Conservation (phyloP, 2,329 filamentous ascomycete species). For the Ceratocystis eucalypticola region DNA sequence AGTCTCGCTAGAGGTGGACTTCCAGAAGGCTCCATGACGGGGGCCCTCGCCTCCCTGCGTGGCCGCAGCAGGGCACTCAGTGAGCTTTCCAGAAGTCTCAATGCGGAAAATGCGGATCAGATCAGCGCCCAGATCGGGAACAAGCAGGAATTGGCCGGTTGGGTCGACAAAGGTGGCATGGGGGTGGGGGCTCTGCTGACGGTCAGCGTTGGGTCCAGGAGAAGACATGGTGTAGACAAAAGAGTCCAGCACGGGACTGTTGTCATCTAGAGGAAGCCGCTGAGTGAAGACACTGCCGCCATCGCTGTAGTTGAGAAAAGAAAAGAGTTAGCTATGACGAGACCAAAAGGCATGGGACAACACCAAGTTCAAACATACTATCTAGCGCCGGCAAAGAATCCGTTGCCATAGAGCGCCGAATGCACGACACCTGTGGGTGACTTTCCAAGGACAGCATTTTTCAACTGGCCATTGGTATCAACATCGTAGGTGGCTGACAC, state of each 20-base stretch:
- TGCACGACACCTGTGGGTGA: constrained; percentile 30
- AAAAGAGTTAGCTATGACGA: neutral
- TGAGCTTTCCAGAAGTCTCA: constrained; percentile 34
- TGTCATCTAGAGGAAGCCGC: constrained; percentile 28
- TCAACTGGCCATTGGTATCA: constrained; percentile 24
- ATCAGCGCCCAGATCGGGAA: constrained; percentile 42
- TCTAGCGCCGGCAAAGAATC: constrained; percentile 32
- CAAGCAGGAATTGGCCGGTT: constrained; percentile 36
- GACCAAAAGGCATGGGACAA: neutral
- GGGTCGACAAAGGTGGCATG: constrained; percentile 39
- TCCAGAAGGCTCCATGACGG: constrained; percentile 40
- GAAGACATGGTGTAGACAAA: constrained; percentile 31
- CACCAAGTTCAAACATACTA: constrained; percentile 28
- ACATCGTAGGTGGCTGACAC: constrained; percentile 24
- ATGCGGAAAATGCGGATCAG: constrained; percentile 41
- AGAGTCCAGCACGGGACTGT: constrained; percentile 26
- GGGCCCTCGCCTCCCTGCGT: constrained; percentile 37
- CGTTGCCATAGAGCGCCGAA: constrained; percentile 29
- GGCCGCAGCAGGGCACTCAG: constrained; percentile 32
- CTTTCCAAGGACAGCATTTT: constrained; percentile 22
- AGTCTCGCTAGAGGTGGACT: neutral
- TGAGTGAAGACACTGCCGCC: constrained; percentile 33
- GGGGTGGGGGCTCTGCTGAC: constrained; percentile 44
- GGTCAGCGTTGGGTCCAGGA: constrained; percentile 32
- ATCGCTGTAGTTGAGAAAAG: constrained; percentile 24